Base-by-base conservation (phyloP, 495 filamentous ascomycete genomes). In the Mycothermus thermophilus region DNA sequence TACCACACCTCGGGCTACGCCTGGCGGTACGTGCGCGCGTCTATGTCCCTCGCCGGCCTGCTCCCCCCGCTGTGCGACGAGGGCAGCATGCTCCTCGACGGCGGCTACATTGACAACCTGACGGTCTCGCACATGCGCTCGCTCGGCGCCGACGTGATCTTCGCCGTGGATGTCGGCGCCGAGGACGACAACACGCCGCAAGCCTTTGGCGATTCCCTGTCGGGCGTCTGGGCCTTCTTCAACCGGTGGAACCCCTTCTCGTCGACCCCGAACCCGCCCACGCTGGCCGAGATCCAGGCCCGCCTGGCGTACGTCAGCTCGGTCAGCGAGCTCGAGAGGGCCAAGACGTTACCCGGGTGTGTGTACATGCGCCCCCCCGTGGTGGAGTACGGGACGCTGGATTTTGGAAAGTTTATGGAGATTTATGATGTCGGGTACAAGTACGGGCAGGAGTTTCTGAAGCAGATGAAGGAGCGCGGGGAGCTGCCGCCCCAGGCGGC, bases 161-260 rank as follows among this genome's bases (percentile, higher is more conserved):
- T 96, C 57, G 90, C 90, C 7, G 71, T 97, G 28, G 90, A 97
- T 51, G 90, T 97, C 8, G 92, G 92, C 21, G 75, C 79, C 17
- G 63, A 94, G 1, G 84, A 96, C 50, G 88, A 96, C 58, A 72
- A 85, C 46, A 82, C 76, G 0, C 90, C 90, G 1, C 92, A 96
- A 54, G 62, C 66, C 4, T 97, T 87, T 53, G 90, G 90, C 21
- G 90, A 97, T 58, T 82, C 81, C 0, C 68, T 97, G 3, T 94
- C 86, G n/a, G 90, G 90, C 8, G 73, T 92, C 52, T 97, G 90
- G 90, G 80, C 86, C 0, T 75, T 86, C 27, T 45, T 87, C 41
- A 97, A 97, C 48, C 73, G 90, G 37, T 97, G 92, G 92, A 97
- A 97, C 49, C 87, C 90, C 0, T 85, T 97, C 52, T 88, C 81